A percentile compares a stretch with the other conserved stretches of the same genome.
These are phyloP conservation scores for Chenopodium suecicum DNA, from an alignment of 148 eudicot genomes.

Conservation along the genomic window DNA sequence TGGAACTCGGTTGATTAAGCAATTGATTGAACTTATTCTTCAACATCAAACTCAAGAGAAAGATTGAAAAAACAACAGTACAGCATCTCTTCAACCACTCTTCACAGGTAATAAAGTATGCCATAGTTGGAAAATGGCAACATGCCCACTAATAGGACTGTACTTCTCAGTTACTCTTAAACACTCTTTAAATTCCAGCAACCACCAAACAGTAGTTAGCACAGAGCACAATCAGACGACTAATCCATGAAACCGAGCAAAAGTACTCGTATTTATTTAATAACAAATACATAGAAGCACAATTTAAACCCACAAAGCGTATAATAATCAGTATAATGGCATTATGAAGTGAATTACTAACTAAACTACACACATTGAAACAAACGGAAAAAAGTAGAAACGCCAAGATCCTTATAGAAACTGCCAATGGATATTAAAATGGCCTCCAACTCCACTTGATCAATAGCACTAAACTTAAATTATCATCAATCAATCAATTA, in stretches of 20 bases:
- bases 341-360: background rate
- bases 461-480: background rate
- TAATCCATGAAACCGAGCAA: background rate
- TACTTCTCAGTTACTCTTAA: background rate
- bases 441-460: background rate
- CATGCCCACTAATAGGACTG: background rate
- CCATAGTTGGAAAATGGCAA: background rate
- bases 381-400: background rate
- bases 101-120: background rate
- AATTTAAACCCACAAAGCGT: background rate
- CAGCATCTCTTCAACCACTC: background rate
- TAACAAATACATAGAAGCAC: background rate
- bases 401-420: background rate
- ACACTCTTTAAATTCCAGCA: background rate
- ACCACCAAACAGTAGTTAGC: background rate
- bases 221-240: background rate
- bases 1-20: background rate
- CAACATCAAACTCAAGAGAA: background rate
- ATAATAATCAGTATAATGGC: background rate
- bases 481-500: conserved; percentile 12
- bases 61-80: background rate
- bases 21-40: background rate
- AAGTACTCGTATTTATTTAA: background rate
- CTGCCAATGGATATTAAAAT: background rate
- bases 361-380: background rate